Percentiles rank a stretch among this genome's conserved stretches.
Evolutionary conservation across 2,329 filamentous ascomycete genomes (phyloP).

Genomic region (Phaeoacremonium minimum): DNA sequence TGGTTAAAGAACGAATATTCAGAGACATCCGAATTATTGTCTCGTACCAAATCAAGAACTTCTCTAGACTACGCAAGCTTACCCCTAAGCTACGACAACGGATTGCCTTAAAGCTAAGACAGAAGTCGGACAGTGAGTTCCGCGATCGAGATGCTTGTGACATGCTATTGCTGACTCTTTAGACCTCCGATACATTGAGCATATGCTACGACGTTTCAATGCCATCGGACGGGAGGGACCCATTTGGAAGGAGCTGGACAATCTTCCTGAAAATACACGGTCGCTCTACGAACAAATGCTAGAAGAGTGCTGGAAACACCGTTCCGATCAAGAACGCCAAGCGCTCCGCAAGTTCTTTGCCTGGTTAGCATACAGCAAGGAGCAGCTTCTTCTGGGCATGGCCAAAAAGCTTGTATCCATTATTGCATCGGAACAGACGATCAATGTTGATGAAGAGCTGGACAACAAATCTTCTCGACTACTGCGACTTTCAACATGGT

Average conservation of each 20-base stretch:
- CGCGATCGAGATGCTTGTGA: too few species aligned
- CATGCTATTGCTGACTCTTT: neutral
- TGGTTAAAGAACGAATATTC: neutral
- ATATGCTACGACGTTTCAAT: slow-evolving; percentile 5
- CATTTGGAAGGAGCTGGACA: slow-evolving; percentile 4
- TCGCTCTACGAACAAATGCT: slow-evolving; percentile 4
- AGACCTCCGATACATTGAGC: slow-evolving; percentile 4
- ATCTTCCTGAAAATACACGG: neutral
- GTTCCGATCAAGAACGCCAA: slow-evolving; percentile 1
- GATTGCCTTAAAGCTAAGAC: neutral
- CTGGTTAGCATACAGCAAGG: slow-evolving; percentile 8
- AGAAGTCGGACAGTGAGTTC: slow-evolving; percentile 3
- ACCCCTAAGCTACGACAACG: neutral
- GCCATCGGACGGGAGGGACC: slow-evolving; percentile 1
- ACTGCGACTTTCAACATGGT: slow-evolving; percentile 3
- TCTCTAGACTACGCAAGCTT: slow-evolving; percentile 1
- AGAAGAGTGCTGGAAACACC: slow-evolving; percentile 4
- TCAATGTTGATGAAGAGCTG: slow-evolving; percentile 8
- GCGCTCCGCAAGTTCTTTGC: slow-evolving; percentile 4
- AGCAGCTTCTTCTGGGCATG: slow-evolving; percentile 2
- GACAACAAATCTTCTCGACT: slow-evolving; percentile 4
- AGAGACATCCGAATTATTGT: slow-evolving; percentile 1
- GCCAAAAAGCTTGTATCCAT: slow-evolving; percentile 4
- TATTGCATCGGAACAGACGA: slow-evolving; percentile 2
- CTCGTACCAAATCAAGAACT: neutral